phyloP scores from a whole-genome alignment of 208 protist genomes.

The Angomonas desouzai region DNA sequence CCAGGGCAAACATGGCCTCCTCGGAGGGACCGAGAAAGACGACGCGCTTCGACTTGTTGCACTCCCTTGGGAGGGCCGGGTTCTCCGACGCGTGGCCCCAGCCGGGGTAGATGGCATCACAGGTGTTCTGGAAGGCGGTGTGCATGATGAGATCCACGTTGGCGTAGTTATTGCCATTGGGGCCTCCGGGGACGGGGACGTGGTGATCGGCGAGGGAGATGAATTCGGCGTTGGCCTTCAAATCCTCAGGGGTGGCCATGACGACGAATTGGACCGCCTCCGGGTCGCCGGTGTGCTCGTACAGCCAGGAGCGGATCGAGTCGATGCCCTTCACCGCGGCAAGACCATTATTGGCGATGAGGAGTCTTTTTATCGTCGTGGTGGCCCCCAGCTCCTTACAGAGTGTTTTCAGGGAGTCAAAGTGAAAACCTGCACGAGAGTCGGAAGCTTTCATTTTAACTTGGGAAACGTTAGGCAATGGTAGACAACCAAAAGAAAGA shows the following conservation, averaged over 20 bases:
- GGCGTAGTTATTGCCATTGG: constrained; percentile 98
- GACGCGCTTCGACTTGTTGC: constrained; percentile 48
- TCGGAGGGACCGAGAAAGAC: constrained; percentile 79
- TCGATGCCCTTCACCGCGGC: constrained; percentile 98
- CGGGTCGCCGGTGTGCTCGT: constrained; percentile 94
- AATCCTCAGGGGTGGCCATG: constrained; percentile 98
- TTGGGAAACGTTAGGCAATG: neutral
- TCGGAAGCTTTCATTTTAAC: neutral
- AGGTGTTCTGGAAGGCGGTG: constrained; percentile 88
- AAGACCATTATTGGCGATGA: constrained; percentile 99
- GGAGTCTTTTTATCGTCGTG: constrained; percentile 76
- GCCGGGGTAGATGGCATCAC: constrained; percentile 97
- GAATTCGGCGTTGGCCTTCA: constrained; percentile 98
- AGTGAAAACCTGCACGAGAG: constrained; percentile 16
- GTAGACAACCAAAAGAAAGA: neutral
- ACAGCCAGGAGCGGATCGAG: constrained; percentile 95
- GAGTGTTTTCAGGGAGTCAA: constrained; percentile 45
- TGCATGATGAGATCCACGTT: constrained; percentile 98
- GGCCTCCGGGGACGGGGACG: constrained; percentile 94
- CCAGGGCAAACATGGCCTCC: constrained; percentile 90
- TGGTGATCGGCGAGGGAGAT: constrained; percentile 95
- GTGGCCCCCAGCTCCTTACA: constrained; percentile 53
- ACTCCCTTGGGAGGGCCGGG: constrained; percentile 92
- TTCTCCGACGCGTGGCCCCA: constrained; percentile 99
- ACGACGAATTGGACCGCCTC: constrained; percentile 94